These are phyloP conservation scores for Xanthoceras sorbifolium DNA, from an alignment of 345 rosid genomes.

Conservation along the genomic window DNA sequence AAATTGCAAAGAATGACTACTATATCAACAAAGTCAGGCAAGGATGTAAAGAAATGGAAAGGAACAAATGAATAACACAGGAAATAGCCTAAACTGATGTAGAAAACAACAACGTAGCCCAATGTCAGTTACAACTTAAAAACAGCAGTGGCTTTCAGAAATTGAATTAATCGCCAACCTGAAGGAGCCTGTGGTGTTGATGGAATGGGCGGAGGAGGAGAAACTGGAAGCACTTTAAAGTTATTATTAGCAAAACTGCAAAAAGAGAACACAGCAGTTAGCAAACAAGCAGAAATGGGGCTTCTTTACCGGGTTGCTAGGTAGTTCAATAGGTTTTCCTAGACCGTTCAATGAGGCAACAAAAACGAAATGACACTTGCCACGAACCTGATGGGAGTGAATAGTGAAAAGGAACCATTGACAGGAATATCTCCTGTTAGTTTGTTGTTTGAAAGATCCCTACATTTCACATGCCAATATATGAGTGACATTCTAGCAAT, in stretches of 20 bases:
- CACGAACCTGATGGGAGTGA: constrained; percentile 73
- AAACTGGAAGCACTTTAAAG: constrained; percentile 25
- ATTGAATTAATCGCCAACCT: constrained; percentile 40
- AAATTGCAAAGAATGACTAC: not conserved
- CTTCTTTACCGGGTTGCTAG: not conserved
- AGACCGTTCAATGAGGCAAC: not conserved
- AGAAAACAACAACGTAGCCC: not conserved
- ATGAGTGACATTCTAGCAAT: constrained; percentile 12
- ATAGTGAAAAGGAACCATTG: constrained; percentile 81
- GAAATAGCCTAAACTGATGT: not conserved
- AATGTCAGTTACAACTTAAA: constrained; percentile 1
- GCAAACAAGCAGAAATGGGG: not conserved
- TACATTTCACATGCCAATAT: constrained; percentile 39
- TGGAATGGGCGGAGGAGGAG: constrained; percentile 62
- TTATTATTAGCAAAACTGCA: constrained; percentile 62
- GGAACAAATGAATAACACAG: not conserved
- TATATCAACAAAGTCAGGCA: not conserved
- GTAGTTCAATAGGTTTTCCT: constrained; percentile 10
- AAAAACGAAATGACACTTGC: constrained; percentile 1
- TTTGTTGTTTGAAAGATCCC: constrained; percentile 77
- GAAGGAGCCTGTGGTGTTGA: constrained; percentile 37
- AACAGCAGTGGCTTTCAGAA: not conserved
- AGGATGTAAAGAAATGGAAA: not conserved
- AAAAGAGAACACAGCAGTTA: constrained; percentile 29
- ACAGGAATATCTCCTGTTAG: constrained; percentile 68